phyloP scores from a whole-genome alignment of 768 basidiomycete species.

The Pilatotrama ljubarskyi region DNA sequence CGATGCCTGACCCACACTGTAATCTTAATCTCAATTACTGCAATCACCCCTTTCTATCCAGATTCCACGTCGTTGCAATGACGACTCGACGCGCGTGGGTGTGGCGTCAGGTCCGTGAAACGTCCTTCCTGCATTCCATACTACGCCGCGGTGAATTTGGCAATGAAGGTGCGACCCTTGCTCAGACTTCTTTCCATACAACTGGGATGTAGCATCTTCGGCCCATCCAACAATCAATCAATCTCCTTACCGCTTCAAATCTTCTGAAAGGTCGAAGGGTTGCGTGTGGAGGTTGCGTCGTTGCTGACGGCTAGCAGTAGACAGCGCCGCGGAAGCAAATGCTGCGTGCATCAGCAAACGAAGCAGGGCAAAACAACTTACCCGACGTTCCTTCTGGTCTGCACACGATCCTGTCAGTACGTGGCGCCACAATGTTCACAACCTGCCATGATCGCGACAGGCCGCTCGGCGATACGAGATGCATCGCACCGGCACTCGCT shows the following conservation, averaged over 20 bases:
- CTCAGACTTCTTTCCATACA: no score
- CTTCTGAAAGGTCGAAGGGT: no score
- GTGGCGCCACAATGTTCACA: neutral
- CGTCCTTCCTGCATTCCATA: no score
- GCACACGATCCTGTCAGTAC: neutral
- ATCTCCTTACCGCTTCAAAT: no score
- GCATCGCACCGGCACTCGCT: neutral
- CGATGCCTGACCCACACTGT: conserved; percentile 5
- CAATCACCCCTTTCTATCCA: neutral
- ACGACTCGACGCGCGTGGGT: neutral
- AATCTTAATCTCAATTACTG: conserved; percentile 3
- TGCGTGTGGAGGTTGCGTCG: no score
- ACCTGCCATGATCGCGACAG: neutral
- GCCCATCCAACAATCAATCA: no score
- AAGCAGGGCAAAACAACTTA: neutral
- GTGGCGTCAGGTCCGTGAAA: neutral
- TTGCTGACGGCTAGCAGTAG: neutral
- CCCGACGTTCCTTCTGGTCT: conserved; percentile 4
- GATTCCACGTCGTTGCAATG: neutral
- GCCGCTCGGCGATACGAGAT: neutral
- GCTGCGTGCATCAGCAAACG: neutral
- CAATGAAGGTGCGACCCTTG: no score
- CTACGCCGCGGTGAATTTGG: no score
- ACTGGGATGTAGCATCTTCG: neutral
- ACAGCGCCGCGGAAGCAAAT: neutral